These are phyloP conservation scores for Globisporangium viniferum DNA, from an alignment of 352 stramenopile species.

Conservation along the genomic window DNA sequence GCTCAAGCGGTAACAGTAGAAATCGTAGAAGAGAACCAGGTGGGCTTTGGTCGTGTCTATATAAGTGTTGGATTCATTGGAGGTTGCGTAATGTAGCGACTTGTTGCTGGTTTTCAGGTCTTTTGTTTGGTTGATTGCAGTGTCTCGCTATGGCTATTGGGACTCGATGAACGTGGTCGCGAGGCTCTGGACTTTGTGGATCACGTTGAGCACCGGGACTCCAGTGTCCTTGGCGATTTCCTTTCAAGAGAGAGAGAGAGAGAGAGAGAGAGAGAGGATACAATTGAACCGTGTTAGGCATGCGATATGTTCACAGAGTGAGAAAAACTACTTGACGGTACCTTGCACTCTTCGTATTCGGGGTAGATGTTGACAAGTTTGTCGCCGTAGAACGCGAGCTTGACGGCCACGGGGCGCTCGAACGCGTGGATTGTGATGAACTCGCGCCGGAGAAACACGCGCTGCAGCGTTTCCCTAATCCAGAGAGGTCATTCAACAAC, in stretches of 20 bases:
- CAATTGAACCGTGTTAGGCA: too few species aligned
- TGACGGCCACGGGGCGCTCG: constrained; percentile 47
- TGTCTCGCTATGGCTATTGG: background rate
- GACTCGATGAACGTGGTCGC: constrained; percentile 19
- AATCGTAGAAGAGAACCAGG: too few species aligned
- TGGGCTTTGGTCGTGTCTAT: too few species aligned
- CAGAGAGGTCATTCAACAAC: background rate
- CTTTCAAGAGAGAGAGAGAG: constrained; percentile 17
- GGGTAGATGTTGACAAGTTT: constrained; percentile 70
- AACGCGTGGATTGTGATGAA: constrained; percentile 49
- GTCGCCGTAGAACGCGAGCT: constrained; percentile 50
- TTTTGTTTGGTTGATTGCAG: background rate
- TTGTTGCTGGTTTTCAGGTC: too few species aligned
- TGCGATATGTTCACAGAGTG: too few species aligned
- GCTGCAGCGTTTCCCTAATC: constrained; percentile 52
- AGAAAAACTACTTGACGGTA: background rate
- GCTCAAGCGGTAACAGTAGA: constrained; percentile 20
- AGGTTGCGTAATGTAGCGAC: too few species aligned
- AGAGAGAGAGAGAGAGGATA: too few species aligned
- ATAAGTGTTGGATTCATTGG: too few species aligned
- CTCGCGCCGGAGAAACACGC: constrained; percentile 45
- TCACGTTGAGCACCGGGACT: constrained; percentile 52
- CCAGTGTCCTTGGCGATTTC: constrained; percentile 36
- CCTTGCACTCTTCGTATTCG: constrained; percentile 85
- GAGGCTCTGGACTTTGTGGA: constrained; percentile 48